Evolutionary conservation across 352 stramenopile genomes (phyloP).

Genomic region (Phytophthora parvispora): DNA sequence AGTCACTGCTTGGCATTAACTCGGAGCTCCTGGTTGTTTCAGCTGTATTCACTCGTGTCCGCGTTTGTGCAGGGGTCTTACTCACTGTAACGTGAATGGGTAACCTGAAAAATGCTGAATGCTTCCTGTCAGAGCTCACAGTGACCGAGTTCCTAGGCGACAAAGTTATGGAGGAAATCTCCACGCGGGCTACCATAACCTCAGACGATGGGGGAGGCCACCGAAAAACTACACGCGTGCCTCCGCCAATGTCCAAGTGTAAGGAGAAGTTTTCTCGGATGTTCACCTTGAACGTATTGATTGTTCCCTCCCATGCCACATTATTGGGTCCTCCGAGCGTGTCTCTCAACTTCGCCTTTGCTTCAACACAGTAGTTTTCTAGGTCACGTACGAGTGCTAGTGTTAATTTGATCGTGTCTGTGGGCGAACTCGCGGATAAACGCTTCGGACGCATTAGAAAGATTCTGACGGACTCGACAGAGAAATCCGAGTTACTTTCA

Average conservation of each 20-base stretch:
- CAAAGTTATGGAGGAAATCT: constrained; percentile 12
- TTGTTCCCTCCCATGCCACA: background rate
- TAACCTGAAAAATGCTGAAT: constrained; percentile 15
- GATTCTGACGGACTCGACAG: constrained; percentile 11
- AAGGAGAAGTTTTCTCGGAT: constrained; percentile 27
- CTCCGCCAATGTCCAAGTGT: constrained; percentile 14
- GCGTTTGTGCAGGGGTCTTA: constrained; percentile 24
- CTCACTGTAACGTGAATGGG: constrained; percentile 7
- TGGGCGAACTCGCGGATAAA: constrained; percentile 6
- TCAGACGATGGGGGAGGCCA: constrained; percentile 21
- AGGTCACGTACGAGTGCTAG: background rate
- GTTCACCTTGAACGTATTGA: constrained; percentile 23
- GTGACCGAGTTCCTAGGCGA: background rate
- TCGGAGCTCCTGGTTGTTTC: constrained; percentile 2
- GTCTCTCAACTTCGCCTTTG: constrained; percentile 4
- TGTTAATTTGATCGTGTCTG: background rate
- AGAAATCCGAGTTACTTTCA: constrained; percentile 5
- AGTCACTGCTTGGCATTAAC: background rate
- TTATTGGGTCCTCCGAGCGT: background rate
- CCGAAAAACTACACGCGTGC: constrained; percentile 15
- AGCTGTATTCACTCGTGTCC: constrained; percentile 34
- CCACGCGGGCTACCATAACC: constrained; percentile 4
- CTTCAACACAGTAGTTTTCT: constrained; percentile 3
- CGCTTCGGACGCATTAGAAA: constrained; percentile 15
- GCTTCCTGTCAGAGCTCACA: background rate